Base-by-base conservation (phyloP, 106 monocot genomes). In the Allium sativum region DNA sequence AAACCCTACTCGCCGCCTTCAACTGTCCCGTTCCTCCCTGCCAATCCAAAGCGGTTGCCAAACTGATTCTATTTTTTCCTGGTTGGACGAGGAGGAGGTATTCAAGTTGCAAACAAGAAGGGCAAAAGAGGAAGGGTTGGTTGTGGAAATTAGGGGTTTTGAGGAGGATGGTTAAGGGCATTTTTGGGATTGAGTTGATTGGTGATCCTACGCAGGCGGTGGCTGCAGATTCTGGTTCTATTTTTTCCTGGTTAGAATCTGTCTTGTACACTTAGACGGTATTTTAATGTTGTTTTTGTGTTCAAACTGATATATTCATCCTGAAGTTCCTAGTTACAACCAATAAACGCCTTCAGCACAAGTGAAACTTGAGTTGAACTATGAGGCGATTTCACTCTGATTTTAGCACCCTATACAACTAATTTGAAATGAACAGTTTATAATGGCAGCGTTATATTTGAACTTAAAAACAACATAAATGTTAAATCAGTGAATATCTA, bases 71-170 rank as follows among this genome's bases (percentile, higher is more conserved):
- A 68, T 44, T 9, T 68, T 19, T 19, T 48, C 84, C 68, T 16
- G 18, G 6, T 58, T 79, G 53, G 84, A 84, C 58, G 81, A 81
- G 41, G 21, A 60, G 18, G 62, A 84, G 57, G 81, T 50, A 21
- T 81, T 84, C 73, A 92, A 84, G 84, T 72, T 92, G 76, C 84
- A 87, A 68, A 92, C 81, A 3, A 20, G 64, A 55, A 74, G 70
- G 74, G 56, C 74, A 78, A 55, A 64, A 72, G 41, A 50, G 43
- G 53, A 51, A 7, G 75, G 75, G 2, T 62, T 45, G 9, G 48
- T 44, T n/a, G 66, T 51, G 41, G 52, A 69, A 10, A 48, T 59
- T 21, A 72, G 22, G 7, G 55, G 76, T 18, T 55, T 52, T 45
- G 40, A 40, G 57, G 43, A 10, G 53, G 7, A 40, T 78, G 53